Conservation (phyloP, 176 grass and related monocot genomes). For the Bromus sterilis region DNA sequence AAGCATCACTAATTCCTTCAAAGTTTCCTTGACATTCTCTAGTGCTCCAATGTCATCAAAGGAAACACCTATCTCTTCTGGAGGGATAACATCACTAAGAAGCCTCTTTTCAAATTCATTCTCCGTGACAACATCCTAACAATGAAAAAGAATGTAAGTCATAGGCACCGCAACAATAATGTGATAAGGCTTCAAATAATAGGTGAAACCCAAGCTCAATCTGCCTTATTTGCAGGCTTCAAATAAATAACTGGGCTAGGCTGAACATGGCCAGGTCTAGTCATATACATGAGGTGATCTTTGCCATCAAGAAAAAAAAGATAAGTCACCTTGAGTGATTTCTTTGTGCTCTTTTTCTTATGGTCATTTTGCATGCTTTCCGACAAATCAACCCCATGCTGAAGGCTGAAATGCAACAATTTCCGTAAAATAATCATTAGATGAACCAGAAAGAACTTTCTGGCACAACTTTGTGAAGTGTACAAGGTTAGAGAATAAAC, state of each 20-base stretch:
- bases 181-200: background rate
- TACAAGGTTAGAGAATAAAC: constrained; percentile 29
- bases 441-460: constrained; percentile 10
- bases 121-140: constrained; percentile 77
- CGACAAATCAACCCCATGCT: constrained; percentile 64
- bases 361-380: constrained; percentile 63
- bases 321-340: constrained; percentile 75
- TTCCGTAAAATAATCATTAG: constrained; percentile 10
- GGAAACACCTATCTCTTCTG: constrained; percentile 88
- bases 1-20: constrained; percentile 99
- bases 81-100: constrained; percentile 90
- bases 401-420: constrained; percentile 56
- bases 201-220: background rate
- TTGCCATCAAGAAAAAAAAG: background rate
- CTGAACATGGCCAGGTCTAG: background rate
- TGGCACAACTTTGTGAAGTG: background rate
- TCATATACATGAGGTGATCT: background rate
- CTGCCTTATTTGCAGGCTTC: background rate
- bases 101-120: constrained; percentile 98
- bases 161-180: background rate
- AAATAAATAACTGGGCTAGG: background rate
- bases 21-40: constrained; percentile 93
- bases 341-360: constrained; percentile 77
- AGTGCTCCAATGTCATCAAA: constrained; percentile 96
- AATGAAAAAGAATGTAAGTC: constrained; percentile 17